phyloP scores from a whole-genome alignment of 805 yeast species.

The Saccharomycopsis javanensis region DNA sequence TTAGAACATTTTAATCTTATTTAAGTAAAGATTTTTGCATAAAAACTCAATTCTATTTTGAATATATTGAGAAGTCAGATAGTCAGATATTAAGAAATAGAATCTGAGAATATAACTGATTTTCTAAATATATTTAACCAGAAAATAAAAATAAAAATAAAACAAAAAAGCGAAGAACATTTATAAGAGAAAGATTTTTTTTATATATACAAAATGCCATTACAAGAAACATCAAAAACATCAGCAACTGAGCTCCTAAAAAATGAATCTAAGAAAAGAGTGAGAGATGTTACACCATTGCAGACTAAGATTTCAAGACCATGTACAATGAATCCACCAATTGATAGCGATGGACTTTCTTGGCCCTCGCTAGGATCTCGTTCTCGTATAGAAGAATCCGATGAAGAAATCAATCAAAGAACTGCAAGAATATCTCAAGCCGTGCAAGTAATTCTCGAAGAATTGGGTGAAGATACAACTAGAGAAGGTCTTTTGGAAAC shows the following conservation, averaged over 20 bases:
- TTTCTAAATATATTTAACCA: no score
- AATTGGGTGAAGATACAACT: conserved; percentile 82
- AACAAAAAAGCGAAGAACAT: no score
- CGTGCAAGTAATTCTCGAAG: conserved; percentile 59
- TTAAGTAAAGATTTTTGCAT: no score
- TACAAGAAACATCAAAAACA: not conserved
- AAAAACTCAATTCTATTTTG: not conserved
- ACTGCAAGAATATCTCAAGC: conserved; percentile 77
- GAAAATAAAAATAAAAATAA: no score
- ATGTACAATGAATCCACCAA: conserved; percentile 72
- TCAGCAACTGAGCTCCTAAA: not conserved
- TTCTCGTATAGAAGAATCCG: conserved; percentile 56
- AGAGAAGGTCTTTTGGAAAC: conserved; percentile 90
- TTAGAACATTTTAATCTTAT: not conserved
- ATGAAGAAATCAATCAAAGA: conserved; percentile 55
- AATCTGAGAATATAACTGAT: no score
- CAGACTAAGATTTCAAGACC: conserved; percentile 76
- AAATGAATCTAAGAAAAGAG: not conserved
- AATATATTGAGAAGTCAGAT: no score
- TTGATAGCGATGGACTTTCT: conserved; percentile 82
- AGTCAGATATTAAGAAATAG: no score
- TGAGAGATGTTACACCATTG: conserved; percentile 39
- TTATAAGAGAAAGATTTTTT: not conserved
- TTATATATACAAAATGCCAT: not conserved
- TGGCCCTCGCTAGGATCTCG: conserved; percentile 93